Base-by-base conservation (phyloP, 495 filamentous ascomycete genomes). In the Xylaria nigripes region DNA sequence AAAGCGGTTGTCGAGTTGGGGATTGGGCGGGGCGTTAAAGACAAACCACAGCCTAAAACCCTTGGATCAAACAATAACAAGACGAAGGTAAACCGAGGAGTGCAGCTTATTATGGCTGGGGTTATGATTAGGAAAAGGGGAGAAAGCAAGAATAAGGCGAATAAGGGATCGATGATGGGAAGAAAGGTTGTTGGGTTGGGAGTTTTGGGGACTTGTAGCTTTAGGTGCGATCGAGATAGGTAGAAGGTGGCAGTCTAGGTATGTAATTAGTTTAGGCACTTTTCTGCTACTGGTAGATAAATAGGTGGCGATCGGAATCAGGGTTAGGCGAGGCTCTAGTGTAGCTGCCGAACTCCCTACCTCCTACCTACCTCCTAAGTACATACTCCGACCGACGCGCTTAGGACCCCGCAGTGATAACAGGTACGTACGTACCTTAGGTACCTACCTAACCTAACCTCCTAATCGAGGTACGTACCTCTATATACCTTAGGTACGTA, bases 281-380 rank as follows among this genome's bases (percentile, higher is more conserved):
- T 54, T 44, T 40, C 25, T 23, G 23, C 29, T 38, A 41, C 19
- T 36, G 23, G 51, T 23, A 22, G 45, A 45, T 49, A 36, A 48
- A 38, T 27, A 25, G 32, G 53, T 50, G 53, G 53, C 53, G 46
- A 55, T 55, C 46, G 53, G 46, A 36, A 55, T 47, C 44, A 55
- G 53, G 53, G 40, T 48, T 50, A 32, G 8, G 21, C 10, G 6
- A 8, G 15, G 15, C 10, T 36, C 32, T 36, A 36, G 32, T 21
- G 9, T 23, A 21, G 32, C 32, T 36, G 32, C 32, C 32, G 32
- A 36, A 36, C 32, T 10, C 4, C 27, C 32, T 12, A 5, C 32
- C 4, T 36, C 6, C 32, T 30, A 30, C 27, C 5, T 30, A 30
- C 4, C 27, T 30, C 10, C 5, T 10, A 30, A 30, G 27, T 30